Conservation (phyloP, 2,329 filamentous ascomycete genomes). For the Phialophora verrucosa region DNA sequence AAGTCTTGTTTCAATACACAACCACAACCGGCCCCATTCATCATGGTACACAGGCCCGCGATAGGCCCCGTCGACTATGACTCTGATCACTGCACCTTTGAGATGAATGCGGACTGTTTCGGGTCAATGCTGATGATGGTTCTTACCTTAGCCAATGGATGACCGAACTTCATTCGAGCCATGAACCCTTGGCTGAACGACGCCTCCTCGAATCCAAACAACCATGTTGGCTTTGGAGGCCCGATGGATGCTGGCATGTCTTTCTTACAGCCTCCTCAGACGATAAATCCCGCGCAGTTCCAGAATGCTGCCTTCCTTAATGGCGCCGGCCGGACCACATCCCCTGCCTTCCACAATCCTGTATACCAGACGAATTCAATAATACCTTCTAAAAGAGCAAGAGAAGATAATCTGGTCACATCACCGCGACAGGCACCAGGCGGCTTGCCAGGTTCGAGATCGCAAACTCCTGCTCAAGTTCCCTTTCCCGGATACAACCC, state of each 20-base stretch:
- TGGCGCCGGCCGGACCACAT: constrained; percentile 80
- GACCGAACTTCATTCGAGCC: constrained; percentile 51
- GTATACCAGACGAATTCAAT: constrained; percentile 84
- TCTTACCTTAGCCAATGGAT: constrained; percentile 52
- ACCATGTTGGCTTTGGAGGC: constrained; percentile 56
- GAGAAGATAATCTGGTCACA: constrained; percentile 82
- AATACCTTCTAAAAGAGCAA: constrained; percentile 85
- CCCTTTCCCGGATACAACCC: constrained; percentile 73
- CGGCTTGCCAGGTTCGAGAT: constrained; percentile 80
- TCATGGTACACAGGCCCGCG: constrained; percentile 8
- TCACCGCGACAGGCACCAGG: constrained; percentile 78
- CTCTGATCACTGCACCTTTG: constrained; percentile 5
- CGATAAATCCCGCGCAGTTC: constrained; percentile 59
- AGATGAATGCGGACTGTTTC: constrained; percentile 25
- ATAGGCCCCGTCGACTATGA: constrained; percentile 11
- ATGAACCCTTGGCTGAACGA: constrained; percentile 60
- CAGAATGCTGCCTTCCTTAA: constrained; percentile 72
- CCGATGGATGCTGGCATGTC: constrained; percentile 55
- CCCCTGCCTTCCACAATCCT: constrained; percentile 76
- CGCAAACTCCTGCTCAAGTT: constrained; percentile 80
- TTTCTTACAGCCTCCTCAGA: constrained; percentile 55
- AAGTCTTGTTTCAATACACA: constrained; percentile 17
- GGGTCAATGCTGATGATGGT: constrained; percentile 42
- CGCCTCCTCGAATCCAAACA: constrained; percentile 54
- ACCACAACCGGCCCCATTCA: constrained; percentile 21